These are phyloP conservation scores for Tephrocybe rancida DNA, from an alignment of 768 basidiomycete genomes.

Conservation along the genomic window DNA sequence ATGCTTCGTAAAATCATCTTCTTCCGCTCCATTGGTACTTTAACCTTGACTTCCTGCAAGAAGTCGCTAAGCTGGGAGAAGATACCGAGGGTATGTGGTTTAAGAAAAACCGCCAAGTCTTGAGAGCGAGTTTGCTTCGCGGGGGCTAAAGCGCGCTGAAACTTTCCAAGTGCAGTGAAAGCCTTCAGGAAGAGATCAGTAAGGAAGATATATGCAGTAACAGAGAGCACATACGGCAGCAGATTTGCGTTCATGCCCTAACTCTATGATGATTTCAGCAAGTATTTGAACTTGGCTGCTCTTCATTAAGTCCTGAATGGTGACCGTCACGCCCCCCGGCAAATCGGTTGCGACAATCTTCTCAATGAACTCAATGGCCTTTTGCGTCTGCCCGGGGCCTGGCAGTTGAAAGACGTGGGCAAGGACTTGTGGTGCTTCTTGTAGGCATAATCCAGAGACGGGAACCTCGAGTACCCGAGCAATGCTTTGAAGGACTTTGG, in stretches of 20 bases:
- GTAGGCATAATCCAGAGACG: conserved; percentile 52
- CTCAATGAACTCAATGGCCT: conserved; percentile 63
- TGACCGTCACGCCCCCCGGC: conserved; percentile 37
- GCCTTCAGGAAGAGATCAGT: conserved; percentile 26
- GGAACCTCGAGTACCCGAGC: conserved; percentile 49
- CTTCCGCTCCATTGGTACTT: conserved; percentile 69
- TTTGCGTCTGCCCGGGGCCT: conserved; percentile 54
- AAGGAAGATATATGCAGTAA: background rate
- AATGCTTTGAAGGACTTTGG: conserved; percentile 62
- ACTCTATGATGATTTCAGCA: conserved; percentile 70
- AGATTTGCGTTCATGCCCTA: conserved; percentile 69
- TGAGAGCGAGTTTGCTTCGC: conserved; percentile 24
- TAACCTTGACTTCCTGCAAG: conserved; percentile 82
- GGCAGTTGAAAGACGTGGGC: conserved; percentile 67
- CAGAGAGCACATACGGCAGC: conserved; percentile 41
- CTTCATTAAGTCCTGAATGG: conserved; percentile 57
- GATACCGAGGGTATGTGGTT: conserved; percentile 79
- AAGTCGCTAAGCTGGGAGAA: conserved; percentile 85
- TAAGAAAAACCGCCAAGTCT: conserved; percentile 63
- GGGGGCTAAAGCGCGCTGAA: conserved; percentile 47
- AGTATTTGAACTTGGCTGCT: conserved; percentile 72
- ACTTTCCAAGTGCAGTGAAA: conserved; percentile 37
- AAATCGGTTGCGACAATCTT: conserved; percentile 53
- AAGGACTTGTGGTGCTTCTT: conserved; percentile 62
- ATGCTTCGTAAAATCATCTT: conserved; percentile 79